These are phyloP conservation scores for Barnettozyma hawaiiensis DNA, from an alignment of 1,139 yeast genomes.

Conservation along the genomic window DNA sequence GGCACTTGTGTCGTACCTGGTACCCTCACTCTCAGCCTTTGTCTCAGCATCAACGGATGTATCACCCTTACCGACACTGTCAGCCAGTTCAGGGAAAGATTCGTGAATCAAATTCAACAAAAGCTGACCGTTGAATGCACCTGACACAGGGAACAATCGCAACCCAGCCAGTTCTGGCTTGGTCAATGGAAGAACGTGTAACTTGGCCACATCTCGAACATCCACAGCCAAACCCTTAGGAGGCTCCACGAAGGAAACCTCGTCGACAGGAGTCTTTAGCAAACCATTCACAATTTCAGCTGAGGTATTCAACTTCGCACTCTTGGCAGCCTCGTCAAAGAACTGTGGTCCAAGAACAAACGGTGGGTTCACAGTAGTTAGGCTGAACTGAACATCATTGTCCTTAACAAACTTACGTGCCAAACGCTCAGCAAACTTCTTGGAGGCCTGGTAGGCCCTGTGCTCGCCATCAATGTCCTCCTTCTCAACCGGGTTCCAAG, in stretches of 20 bases:
- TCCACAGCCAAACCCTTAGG: slow-evolving; percentile 28
- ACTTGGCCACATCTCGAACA: slow-evolving; percentile 38
- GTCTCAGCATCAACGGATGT: slow-evolving; percentile 31
- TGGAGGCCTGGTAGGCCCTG: slow-evolving; percentile 44
- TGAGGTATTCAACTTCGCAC: slow-evolving; percentile 3
- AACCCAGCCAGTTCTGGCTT: slow-evolving; percentile 29
- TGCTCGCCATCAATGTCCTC: slow-evolving; percentile 27
- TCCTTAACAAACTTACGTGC: slow-evolving; percentile 45
- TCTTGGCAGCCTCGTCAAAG: slow-evolving; percentile 3
- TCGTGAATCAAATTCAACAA: slow-evolving; percentile 32
- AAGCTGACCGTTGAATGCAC: slow-evolving; percentile 14
- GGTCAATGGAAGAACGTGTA: slow-evolving; percentile 35
- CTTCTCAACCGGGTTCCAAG: slow-evolving; percentile 12
- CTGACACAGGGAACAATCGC: slow-evolving; percentile 25
- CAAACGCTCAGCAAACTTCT: slow-evolving; percentile 45
- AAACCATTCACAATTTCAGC: slow-evolving; percentile 1
- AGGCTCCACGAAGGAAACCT: neutral
- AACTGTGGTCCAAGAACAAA: slow-evolving; percentile 25
- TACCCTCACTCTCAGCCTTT: slow-evolving; percentile 18
- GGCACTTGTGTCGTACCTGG: slow-evolving; percentile 31
- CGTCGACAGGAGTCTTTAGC: neutral
- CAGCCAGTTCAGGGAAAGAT: slow-evolving; percentile 29
- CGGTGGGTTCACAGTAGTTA: slow-evolving; percentile 42
- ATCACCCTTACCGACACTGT: slow-evolving; percentile 35
- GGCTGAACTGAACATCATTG: slow-evolving; percentile 34